Evolutionary conservation across 163 green algal species (phyloP).

Genomic region (Scenedesmus sp.): DNA sequence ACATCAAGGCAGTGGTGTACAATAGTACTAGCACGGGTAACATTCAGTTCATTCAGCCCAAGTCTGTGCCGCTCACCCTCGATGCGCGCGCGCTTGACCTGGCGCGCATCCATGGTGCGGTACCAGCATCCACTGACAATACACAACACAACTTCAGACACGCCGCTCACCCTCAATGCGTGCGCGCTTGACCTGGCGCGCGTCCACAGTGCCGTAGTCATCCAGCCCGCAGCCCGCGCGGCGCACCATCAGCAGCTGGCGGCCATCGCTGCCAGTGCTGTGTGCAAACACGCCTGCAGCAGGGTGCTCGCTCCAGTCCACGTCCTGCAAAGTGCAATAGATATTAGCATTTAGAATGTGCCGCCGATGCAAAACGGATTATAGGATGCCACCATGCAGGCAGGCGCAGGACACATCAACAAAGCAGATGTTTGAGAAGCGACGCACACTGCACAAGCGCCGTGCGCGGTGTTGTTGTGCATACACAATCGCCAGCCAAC

Average conservation of each 20-base stretch:
- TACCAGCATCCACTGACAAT: neutral
- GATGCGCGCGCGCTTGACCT: slow-evolving; percentile 19
- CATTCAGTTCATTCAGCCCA: too few species aligned
- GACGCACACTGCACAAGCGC: too few species aligned
- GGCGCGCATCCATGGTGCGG: neutral
- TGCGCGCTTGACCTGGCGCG: slow-evolving; percentile 30
- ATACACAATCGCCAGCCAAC: neutral
- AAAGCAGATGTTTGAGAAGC: too few species aligned
- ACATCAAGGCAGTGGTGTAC: too few species aligned
- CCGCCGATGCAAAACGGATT: too few species aligned
- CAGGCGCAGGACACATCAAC: neutral
- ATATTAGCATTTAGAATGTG: neutral
- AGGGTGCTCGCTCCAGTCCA: slow-evolving; percentile 36
- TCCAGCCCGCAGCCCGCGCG: neutral
- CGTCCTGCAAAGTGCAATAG: neutral
- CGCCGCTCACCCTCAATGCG: neutral
- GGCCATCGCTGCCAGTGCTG: slow-evolving; percentile 7
- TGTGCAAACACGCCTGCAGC: slow-evolving; percentile 22
- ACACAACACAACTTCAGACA: too few species aligned
- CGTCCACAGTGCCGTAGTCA: slow-evolving; percentile 23
- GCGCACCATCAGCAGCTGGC: slow-evolving; percentile 13
- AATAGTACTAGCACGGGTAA: too few species aligned
- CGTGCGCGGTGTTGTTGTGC: too few species aligned
- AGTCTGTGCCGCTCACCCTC: neutral
- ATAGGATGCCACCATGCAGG: neutral